These are phyloP conservation scores for Trichoderma reesei DNA, from an alignment of 495 filamentous ascomycete genomes.

Conservation along the genomic window DNA sequence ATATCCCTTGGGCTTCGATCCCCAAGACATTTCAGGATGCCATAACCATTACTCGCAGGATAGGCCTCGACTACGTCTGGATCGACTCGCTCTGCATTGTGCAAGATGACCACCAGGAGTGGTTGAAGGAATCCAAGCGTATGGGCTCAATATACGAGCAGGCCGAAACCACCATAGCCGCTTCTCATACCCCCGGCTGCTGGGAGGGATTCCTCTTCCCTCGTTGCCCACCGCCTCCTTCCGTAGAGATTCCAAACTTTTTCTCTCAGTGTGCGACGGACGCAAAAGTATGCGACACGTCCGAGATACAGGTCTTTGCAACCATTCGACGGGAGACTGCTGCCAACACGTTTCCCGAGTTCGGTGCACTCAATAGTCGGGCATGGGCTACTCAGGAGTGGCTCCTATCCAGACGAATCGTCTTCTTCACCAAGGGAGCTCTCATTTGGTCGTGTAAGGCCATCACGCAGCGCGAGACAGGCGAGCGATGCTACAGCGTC, in stretches of 20 bases:
- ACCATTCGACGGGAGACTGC: not conserved
- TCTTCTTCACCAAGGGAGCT: not conserved
- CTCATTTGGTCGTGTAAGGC: not conserved
- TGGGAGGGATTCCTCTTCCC: not conserved
- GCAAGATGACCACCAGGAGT: constrained; percentile 8
- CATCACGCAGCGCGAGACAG: not conserved
- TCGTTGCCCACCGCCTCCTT: not conserved
- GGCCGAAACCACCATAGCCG: not conserved
- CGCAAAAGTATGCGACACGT: not conserved
- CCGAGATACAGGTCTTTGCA: not conserved
- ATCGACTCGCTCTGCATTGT: constrained; percentile 11
- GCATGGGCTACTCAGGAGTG: not conserved
- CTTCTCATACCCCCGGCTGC: not conserved
- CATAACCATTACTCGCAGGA: not conserved
- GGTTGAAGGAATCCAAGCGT: not conserved
- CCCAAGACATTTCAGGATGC: constrained; percentile 11
- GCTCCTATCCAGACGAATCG: not conserved
- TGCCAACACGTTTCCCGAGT: constrained; percentile 1
- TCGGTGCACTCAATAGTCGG: not conserved
- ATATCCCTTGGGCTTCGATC: not conserved
- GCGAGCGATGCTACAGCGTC: not conserved
- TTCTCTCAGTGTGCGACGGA: not conserved
- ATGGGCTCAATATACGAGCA: constrained; percentile 6
- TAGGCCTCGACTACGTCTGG: constrained; percentile 9
- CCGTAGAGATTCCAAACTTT: not conserved